Evolutionary conservation across 2,329 filamentous ascomycete genomes (phyloP), one percentile per base, ranked within the genome.

Genomic region (Monosporascus sp.): DNA sequence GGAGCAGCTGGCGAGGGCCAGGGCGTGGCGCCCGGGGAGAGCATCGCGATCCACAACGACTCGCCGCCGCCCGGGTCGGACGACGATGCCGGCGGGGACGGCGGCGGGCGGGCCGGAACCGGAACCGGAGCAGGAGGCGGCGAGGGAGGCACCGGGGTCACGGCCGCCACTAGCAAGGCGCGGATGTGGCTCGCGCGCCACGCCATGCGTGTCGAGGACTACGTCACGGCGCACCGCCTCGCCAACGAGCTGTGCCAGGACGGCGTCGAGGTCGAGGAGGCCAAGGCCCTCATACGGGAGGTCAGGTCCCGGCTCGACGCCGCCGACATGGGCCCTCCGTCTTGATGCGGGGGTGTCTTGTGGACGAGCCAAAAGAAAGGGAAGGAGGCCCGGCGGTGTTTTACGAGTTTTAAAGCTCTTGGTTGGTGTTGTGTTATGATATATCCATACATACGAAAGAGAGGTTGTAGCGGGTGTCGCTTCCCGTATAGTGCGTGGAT

Each of bases 221-320:
- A 89, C 62, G 76, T 79, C 34, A 81, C 88, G 20, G 90, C 90
- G 4, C 88, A 88, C 71, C 83, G 90, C 57, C 74, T 97, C 42
- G 92, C 91, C 0, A 90, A 86, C 56, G 94, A 99, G 71, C 75
- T 99, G 46, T 97, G 92, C 68, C 90, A 97, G 70, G 94, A 99
- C 70, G 94, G 94, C 0, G 86, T 95, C 25, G 94, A 97, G 70
- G 90, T 97, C 2, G 94, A 99, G 68, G 94, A 99, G 70, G 94
- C 94, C 27, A 97, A 97, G 73, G 90, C 91, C 3, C 74, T 97
- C 61, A 88, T 96, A 56, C 81, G 90, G 56, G 93, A 97, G 69
- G 86, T 96, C 14, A 81, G 92, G 60, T 88, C 88, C 5, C 81
- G 89, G 59, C 80, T 91, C 70, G 88, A 90, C 48, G 71, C 62